Conservation (phyloP, 1,284 basidiomycete species). For the Leccinum griseonigrum region DNA sequence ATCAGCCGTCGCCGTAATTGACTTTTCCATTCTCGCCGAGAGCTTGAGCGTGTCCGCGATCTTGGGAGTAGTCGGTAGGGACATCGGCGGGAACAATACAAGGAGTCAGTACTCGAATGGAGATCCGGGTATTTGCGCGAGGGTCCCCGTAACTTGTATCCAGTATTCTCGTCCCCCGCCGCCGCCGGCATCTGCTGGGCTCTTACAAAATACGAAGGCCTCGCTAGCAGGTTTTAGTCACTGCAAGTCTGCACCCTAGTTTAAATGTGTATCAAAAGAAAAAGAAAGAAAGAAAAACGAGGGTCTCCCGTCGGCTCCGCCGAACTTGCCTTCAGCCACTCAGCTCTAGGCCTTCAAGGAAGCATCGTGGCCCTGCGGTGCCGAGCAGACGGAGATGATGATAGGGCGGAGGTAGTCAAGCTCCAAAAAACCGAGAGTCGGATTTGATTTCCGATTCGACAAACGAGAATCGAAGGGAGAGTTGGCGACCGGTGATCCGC, state of each 20-base stretch:
- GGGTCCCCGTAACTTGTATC: background rate
- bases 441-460: constrained; percentile 13
- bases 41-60: constrained; percentile 66
- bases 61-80: constrained; percentile 85
- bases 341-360: background rate
- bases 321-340: background rate
- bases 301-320: background rate
- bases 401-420: background rate
- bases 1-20: constrained; percentile 72
- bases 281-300: background rate
- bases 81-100: constrained; percentile 73
- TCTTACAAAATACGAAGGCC: constrained; percentile 71
- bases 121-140: background rate
- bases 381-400: background rate
- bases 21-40: constrained; percentile 63
- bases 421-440: background rate
- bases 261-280: background rate
- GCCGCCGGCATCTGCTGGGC: background rate
- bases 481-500: constrained; percentile 10
- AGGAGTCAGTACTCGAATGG: background rate
- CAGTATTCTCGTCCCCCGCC: background rate
- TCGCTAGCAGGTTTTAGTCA: constrained; percentile 72
- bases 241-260: constrained; percentile 43
- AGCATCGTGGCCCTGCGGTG: background rate
- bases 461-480: background rate